Percentiles rank a stretch among this genome's conserved stretches.
These are phyloP conservation scores for Oemleria cerasiformis DNA, from an alignment of 306 rosid genomes.

Conservation along the genomic window DNA sequence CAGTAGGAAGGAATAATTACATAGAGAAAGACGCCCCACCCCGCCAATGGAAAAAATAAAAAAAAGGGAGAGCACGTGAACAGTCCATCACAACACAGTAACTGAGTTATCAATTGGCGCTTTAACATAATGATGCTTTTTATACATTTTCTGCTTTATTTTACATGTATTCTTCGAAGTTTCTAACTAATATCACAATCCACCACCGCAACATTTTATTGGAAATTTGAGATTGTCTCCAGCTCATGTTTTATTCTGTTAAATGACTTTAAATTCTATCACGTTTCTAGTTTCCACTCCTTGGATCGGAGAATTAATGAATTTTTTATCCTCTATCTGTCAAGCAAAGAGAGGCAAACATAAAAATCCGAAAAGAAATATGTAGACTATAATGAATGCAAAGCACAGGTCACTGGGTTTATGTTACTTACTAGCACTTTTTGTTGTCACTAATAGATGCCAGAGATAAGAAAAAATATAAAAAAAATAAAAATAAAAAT, in stretches of 20 bases:
- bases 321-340: no score
- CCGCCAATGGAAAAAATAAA: not conserved
- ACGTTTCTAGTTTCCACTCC: not conserved
- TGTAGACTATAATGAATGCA: not conserved
- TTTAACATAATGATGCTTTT: not conserved
- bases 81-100: conserved; percentile 8
- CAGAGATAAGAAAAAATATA: not conserved
- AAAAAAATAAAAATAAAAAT: not conserved
- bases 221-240: not conserved
- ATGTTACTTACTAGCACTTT: not conserved
- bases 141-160: not conserved
- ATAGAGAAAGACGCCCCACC: not conserved
- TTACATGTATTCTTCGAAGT: not conserved
- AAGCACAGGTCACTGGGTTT: not conserved
- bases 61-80: conserved; percentile 8
- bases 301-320: not conserved
- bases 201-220: not conserved
- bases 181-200: not conserved
- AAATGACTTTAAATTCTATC: not conserved
- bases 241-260: not conserved
- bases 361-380: not conserved
- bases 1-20: conserved; percentile 19
- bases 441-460: not conserved
- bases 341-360: not conserved
- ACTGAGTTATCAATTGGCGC: not conserved